Base-by-base conservation (phyloP, 495 filamentous ascomycete species). In the Talaromyces wortmannii region DNA sequence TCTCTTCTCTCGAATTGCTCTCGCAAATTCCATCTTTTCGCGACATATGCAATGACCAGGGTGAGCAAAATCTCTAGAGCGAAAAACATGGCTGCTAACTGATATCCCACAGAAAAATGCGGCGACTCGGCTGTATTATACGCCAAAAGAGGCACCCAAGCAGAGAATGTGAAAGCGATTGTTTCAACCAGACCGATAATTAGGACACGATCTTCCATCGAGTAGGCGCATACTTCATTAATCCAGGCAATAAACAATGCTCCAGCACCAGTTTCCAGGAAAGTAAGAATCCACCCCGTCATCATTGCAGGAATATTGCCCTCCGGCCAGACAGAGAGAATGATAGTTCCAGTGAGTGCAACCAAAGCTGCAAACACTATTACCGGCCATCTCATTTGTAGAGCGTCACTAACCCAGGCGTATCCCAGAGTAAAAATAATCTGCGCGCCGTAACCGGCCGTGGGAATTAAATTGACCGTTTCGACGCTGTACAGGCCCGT, bases 401-500 rank as follows among this genome's bases (percentile, higher is more conserved):
- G 13, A 15, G 42, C 30, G 32, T 64, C 61, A 13, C 55, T 59
- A 5, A 55, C 42, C 61, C 61, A 64, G 11, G 65, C 65, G 50
- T 64, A 63, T 3, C n/a, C 1, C 6, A 70, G 45, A 2, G 67
- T 68, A 16, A 59, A 56, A 13, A 68, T 59, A 16, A 70, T 55
- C 45, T 66, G 50, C 2, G 40, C 40, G 2, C 40, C 40, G 40
- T 52, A 59, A 44, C 44, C 58, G 8, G 56, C 75, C 68, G 59
- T 74, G 5, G 70, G 70, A 44, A 71, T 78, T 63, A 69, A 68
- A 7, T 71, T 70, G 8, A 67, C 57, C 4, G 71, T 70, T 10
- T 73, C 72, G 42, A 72, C 52, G 64, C 74, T 73, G n/a, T 72
- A 66, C 4, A 69, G 63, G 4, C 40, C 74, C 63, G 55, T 73